Evolutionary conservation across 2,329 filamentous ascomycete genomes (phyloP), one percentile per base, ranked within the genome.

Genomic region (Nigrospora sphaerica): DNA sequence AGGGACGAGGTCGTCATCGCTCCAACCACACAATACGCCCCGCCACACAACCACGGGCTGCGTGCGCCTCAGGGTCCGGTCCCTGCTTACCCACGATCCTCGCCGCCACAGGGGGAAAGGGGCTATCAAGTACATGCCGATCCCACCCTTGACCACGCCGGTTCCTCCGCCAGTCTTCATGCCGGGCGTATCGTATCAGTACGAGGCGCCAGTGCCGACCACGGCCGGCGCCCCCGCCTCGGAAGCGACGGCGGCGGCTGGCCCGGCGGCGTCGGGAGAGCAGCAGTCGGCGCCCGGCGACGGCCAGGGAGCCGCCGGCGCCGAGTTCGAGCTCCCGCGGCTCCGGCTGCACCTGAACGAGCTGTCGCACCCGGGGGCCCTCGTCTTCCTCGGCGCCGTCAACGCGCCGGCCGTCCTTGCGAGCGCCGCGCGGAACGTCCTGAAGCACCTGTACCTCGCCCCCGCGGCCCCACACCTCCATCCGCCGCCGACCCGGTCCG

Each of bases 401-500:
- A 77, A 87, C 59, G 75, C 83, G 45, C 68, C 80, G 34, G 67
- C 72, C 16, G 77, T 84, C 44, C 70, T 95, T 38, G 67, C 78
- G 44, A 65, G 70, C 12, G 81, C 86, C 47, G 77, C 91, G 32
- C 64, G 75, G 42, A 77, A 78, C 51, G 88, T 96, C 14, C 76
- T 93, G 42, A 70, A 72, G 31, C 76, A 82, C 23, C 81, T 97
- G 31, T 97, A 96, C 64, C 56, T 59, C 39, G 65, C 67, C n/a
- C 69, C 71, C 41, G 4, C 19, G 12, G 12, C 39, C 31, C 47
- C 49, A 3, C 11, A 41, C 32, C 39, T 36, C 9, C 67, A 66
- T 44, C 59, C 65, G 12, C 78, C 80, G 36, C 73, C 79, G n/a
- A 93, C 88, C 11, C 85, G 89, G 49, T 95, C 88, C 44, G 81